These are phyloP conservation scores for Mariannaea elegans DNA, from an alignment of 2,329 filamentous ascomycete genomes.

Conservation along the genomic window DNA sequence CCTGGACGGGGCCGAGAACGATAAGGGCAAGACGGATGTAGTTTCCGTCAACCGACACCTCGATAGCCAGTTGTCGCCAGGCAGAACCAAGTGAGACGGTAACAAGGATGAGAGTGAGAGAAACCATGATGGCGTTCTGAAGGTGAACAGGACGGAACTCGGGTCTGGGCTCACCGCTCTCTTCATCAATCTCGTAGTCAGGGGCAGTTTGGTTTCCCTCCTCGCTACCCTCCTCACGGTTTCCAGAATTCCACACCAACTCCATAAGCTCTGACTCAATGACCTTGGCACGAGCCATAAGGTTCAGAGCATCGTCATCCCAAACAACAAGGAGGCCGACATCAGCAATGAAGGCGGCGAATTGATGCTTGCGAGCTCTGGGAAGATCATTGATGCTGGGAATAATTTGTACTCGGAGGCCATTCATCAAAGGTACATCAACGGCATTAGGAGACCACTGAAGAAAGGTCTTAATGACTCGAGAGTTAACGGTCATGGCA, in stretches of 20 bases:
- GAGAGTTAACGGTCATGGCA: slow-evolving; percentile 82
- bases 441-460: slow-evolving; percentile 76
- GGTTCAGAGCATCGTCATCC: slow-evolving; percentile 80
- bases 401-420: slow-evolving; percentile 79
- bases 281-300: slow-evolving; percentile 73
- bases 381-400: slow-evolving; percentile 76
- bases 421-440: slow-evolving; percentile 79
- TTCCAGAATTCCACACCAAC: slow-evolving; percentile 74
- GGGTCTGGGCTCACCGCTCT: slow-evolving; percentile 72
- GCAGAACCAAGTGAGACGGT: slow-evolving; percentile 74
- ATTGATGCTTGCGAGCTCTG: slow-evolving; percentile 79
- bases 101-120: slow-evolving; percentile 72
- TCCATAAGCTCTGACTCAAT: slow-evolving; percentile 83
- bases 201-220: slow-evolving; percentile 52
- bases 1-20: slow-evolving; percentile 72
- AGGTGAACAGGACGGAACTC: slow-evolving; percentile 74
- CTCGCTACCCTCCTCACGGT: slow-evolving; percentile 59
- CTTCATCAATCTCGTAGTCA: slow-evolving; percentile 72
- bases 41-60: slow-evolving; percentile 70
- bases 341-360: slow-evolving; percentile 79
- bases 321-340: slow-evolving; percentile 79
- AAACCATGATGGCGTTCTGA: slow-evolving; percentile 74
- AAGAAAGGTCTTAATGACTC: slow-evolving; percentile 81
- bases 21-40: slow-evolving; percentile 73
- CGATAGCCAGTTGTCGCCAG: slow-evolving; percentile 73